phyloP scores from a whole-genome alignment of 345 rosid genomes.

The Aethionema arabicum region DNA sequence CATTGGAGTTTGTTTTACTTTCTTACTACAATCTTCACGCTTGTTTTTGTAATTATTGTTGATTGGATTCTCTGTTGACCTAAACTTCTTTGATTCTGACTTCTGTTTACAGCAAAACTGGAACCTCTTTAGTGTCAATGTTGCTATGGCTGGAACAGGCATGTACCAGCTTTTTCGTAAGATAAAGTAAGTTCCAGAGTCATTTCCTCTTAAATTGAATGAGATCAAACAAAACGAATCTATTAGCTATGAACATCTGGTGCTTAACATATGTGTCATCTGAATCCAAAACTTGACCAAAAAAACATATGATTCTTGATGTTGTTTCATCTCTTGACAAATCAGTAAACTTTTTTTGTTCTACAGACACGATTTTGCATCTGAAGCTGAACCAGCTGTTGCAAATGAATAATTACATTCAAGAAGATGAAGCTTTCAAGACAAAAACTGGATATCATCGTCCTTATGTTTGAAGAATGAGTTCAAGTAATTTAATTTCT shows the following conservation, averaged over 20 bases:
- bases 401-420: constrained; percentile 32
- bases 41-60: not conserved
- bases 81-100: constrained; percentile 11
- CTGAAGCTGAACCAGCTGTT: constrained; percentile 27
- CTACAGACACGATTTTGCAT: constrained; percentile 35
- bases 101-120: constrained; percentile 74
- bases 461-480: constrained; percentile 20
- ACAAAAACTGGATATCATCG: constrained; percentile 5
- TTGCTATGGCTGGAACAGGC: constrained; percentile 87
- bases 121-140: constrained; percentile 86
- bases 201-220: constrained; percentile 6
- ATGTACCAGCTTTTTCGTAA: constrained; percentile 82
- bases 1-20: not conserved
- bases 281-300: not conserved
- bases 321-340: not conserved
- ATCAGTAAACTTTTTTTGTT: constrained; percentile 5
- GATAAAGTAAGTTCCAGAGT: constrained; percentile 51
- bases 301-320: not conserved
- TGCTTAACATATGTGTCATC: constrained; percentile 12
- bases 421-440: not conserved
- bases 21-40: not conserved
- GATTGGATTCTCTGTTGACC: constrained; percentile 1
- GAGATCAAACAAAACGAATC: not conserved
- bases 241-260: constrained; percentile 9
- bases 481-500: constrained; percentile 24